phyloP scores from a whole-genome alignment of 1,284 basidiomycete species.

The Trichosporon sp. region DNA sequence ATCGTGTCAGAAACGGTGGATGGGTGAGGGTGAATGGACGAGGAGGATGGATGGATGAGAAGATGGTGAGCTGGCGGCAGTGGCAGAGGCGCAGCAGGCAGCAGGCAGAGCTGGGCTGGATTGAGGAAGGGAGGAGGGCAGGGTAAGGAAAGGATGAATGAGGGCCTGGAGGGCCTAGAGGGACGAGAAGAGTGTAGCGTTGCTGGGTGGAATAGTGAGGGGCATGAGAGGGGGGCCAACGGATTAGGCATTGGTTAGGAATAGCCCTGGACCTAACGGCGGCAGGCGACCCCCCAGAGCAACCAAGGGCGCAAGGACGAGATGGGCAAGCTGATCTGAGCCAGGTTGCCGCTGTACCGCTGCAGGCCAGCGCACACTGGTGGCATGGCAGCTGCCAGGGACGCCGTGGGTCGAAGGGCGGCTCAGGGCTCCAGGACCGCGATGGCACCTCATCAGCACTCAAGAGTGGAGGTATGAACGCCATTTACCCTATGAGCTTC shows the following conservation, averaged over 20 bases:
- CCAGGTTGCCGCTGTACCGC: background rate
- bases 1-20: background rate
- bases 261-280: background rate
- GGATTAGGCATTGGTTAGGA: conserved; percentile 2
- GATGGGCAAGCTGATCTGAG: background rate
- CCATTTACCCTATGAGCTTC: conserved; percentile 5
- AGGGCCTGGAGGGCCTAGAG: conserved; percentile 4
- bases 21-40: background rate
- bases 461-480: background rate
- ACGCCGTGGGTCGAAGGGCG: conserved; percentile 2
- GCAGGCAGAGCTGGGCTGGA: background rate
- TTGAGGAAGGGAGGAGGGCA: background rate
- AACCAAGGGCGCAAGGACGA: background rate
- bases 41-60: conserved; percentile 7
- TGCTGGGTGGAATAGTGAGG: background rate
- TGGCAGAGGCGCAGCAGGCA: conserved; percentile 6
- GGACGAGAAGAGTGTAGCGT: conserved; percentile 1
- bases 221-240: background rate
- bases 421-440: background rate
- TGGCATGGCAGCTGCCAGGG: background rate
- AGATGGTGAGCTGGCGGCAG: background rate
- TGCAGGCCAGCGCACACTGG: background rate
- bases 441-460: background rate
- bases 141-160: background rate
- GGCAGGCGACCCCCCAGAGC: background rate